phyloP scores from a whole-genome alignment of 371 early-diverging fungal species.

The Rhizomucor miehei region DNA sequence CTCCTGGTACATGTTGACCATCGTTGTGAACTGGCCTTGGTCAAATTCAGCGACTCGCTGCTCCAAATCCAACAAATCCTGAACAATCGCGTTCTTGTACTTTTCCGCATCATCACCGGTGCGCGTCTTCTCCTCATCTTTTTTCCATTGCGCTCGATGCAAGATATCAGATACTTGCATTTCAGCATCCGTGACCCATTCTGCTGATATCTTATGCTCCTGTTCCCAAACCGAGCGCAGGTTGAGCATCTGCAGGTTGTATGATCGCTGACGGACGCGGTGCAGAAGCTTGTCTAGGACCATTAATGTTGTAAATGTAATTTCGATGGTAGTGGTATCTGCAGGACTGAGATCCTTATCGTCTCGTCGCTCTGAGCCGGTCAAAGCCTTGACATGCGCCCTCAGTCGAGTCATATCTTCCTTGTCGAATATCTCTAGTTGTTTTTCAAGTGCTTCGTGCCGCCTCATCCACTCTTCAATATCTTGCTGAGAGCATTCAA shows the following conservation, averaged over 20 bases:
- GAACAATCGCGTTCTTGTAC: conserved; percentile 15
- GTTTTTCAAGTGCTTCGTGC: conserved; percentile 25
- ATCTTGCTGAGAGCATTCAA: conserved; percentile 19
- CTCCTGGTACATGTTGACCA: conserved; percentile 43
- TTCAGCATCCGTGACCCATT: conserved; percentile 26
- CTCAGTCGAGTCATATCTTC: conserved; percentile 51
- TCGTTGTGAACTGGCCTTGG: conserved; percentile 33
- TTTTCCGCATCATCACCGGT: neutral
- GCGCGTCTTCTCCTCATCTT: conserved; percentile 10
- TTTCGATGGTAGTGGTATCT: conserved; percentile 55
- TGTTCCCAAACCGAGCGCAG: conserved; percentile 47
- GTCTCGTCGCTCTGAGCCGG: conserved; percentile 25
- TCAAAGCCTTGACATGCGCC: conserved; percentile 49
- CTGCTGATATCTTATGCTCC: conserved; percentile 22
- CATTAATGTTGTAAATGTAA: conserved; percentile 46
- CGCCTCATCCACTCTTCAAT: conserved; percentile 25
- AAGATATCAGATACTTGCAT: conserved; percentile 25
- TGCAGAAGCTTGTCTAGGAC: conserved; percentile 47
- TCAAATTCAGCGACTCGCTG: conserved; percentile 32
- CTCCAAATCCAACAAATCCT: conserved; percentile 27
- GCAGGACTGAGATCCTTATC: conserved; percentile 47
- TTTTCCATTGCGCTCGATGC: conserved; percentile 31
- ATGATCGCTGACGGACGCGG: conserved; percentile 27
- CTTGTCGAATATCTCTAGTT: conserved; percentile 37
- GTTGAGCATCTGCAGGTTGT: conserved; percentile 41